Evolutionary conservation across 148 eudicot genomes (phyloP), one percentile per base, ranked within the genome.

Genomic region (Vaccinium darrowii): DNA sequence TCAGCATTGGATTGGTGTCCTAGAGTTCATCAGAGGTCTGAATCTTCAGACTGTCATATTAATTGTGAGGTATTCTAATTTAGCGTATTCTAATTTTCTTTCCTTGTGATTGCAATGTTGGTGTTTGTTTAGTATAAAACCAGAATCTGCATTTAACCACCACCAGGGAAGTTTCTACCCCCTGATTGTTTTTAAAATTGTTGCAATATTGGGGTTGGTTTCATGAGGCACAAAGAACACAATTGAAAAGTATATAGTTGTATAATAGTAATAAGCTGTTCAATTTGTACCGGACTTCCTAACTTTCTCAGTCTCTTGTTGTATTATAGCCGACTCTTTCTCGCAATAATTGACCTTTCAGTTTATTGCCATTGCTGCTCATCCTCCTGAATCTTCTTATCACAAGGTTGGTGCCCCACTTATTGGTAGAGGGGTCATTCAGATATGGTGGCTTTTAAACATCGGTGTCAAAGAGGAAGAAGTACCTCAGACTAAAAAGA

Each of bases 1-100:
- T 95, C 95, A 93, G 95, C 95, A 58, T 78, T 97, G 90, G 99
- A 97, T 88, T 97, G 99, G 99, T 92, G 99, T 83, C 96, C 98
- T 19, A 90, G 92, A 89, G 90, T 79, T 76, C 88, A 91, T 82
- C 78, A 79, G 77, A 86, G 52, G 84, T 81, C 92, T 83, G 86
- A 69, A 69, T 69, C 8, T 1, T 69, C 19, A 4, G 74, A 87
- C 43, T 81, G 77, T 87, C 85, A 81, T 78, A 74, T 87, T 62
- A 91, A 85, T 25, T 87, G 80, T 77, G 96, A 97, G 99, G 99
- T n/a, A n/a, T n/a, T n/a, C n/a, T 96, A 90, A 39, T 71, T 47
- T 30, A 67, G 51, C 67, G 50, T 57, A 0, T 23, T 51, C 5
- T 76, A 33, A 33, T 8, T 85, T 51, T 21, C 13, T 25, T 80